Base-by-base conservation (phyloP, 139 green algal species). In the Pycnococcus provasolii region DNA sequence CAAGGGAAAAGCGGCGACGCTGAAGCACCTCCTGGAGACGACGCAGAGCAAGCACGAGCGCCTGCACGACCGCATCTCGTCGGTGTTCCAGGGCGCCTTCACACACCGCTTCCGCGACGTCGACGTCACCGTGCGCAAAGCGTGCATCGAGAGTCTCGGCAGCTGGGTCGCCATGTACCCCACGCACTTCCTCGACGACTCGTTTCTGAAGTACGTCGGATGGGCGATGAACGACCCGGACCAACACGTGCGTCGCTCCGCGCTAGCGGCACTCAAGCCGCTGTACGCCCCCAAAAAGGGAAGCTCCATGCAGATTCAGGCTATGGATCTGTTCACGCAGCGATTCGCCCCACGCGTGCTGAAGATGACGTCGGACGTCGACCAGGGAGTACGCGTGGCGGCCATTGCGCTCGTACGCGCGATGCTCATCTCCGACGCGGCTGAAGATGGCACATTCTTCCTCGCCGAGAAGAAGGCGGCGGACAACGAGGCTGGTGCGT, bases 161-260 rank as follows among this genome's bases (percentile, higher is more conserved):
- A 8, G 64, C 59, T 98, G 92, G 91, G 82, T 91, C 9, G n/a
- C 41, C 15, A 57, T 70, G 4, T 58, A 83, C 53, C 90, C 92
- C 5, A 61, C 80, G 1, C 64, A 78, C 51, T 97, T 91, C 73
- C 76, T 96, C 47, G 71, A 78, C 11, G 87, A 96, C 65, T 41
- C 76, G 1, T 92, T 95, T 80, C 82, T 97, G 62, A 96, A 97
- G 78, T 98, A 98, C 83, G 64, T 97, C n/a, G 92, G 85, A 3
- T 98, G 91, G 91, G 83, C 84, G 3, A 73, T 97, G 41, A 89
- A 82, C 37, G 92, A 98, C 83, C 86, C 84, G 76, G 77, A 83
- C 6, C 53, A 83, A 2, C 0, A 59, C 1, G 89, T 96, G 15
- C 77, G 89, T 1, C 47, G 61, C 41, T 62, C 68, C n/a, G 75